Evolutionary conservation across 345 rosid genomes (phyloP).

Genomic region (Dipteronia dyeriana): DNA sequence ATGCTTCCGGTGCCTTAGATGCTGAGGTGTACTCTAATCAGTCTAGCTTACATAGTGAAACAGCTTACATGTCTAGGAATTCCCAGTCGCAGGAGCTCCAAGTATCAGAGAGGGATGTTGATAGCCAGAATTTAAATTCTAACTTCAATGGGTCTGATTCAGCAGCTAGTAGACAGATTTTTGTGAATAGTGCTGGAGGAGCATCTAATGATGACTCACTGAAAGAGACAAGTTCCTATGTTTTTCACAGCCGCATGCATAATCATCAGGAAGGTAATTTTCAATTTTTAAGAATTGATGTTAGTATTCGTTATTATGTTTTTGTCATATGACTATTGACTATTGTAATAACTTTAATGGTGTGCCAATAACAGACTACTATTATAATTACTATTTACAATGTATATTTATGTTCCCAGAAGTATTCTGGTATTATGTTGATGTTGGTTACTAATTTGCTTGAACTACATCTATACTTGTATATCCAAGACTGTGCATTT

Average conservation of each 20-base stretch:
- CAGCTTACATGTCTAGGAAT: slow-evolving; percentile 16
- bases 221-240: slow-evolving; percentile 12
- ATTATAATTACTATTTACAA: neutral
- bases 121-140: slow-evolving; percentile 11
- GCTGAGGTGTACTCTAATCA: slow-evolving; percentile 16
- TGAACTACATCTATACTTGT: neutral
- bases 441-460: neutral
- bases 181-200: slow-evolving; percentile 20
- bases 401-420: neutral
- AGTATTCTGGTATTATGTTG: neutral
- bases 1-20: slow-evolving; percentile 9
- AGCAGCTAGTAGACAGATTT: slow-evolving; percentile 21
- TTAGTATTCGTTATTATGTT: slow-evolving; percentile 3
- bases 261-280: slow-evolving; percentile 32
- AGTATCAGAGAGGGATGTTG: slow-evolving; percentile 23
- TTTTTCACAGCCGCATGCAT: slow-evolving; percentile 9
- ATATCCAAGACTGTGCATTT: neutral
- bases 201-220: slow-evolving; percentile 19
- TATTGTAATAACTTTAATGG: neutral
- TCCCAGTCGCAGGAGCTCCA: slow-evolving; percentile 19
- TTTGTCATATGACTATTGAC: neutral
- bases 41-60: slow-evolving; percentile 11
- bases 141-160: slow-evolving; percentile 15
- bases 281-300: slow-evolving; percentile 11
- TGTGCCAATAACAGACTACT: neutral